Conservation (phyloP, 192 early-diverging fungal species). For the Linnemannia exigua region DNA sequence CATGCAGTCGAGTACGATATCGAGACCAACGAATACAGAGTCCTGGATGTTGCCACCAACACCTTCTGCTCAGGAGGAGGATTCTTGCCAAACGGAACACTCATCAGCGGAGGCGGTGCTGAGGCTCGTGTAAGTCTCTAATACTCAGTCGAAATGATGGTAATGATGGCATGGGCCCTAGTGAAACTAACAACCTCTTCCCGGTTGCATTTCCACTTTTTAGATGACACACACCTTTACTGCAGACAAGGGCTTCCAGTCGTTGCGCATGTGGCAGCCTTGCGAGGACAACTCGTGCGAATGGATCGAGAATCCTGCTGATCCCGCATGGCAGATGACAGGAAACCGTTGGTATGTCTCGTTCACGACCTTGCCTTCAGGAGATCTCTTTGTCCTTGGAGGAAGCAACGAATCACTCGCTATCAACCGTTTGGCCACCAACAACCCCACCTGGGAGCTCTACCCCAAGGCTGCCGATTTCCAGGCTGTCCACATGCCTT, state of each 20-base stretch:
- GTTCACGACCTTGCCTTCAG: constrained; percentile 54
- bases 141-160: neutral
- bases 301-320: constrained; percentile 59
- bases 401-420: constrained; percentile 63
- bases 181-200: neutral
- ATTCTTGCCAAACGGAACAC: constrained; percentile 67
- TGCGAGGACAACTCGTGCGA: constrained; percentile 62
- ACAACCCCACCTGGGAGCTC: constrained; percentile 65
- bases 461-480: constrained; percentile 48
- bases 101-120: constrained; percentile 69
- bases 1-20: constrained; percentile 65
- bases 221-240: constrained; percentile 55
- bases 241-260: constrained; percentile 58
- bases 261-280: constrained; percentile 61
- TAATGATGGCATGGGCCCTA: neutral
- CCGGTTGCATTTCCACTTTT: neutral
- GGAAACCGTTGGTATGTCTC: constrained; percentile 51
- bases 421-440: constrained; percentile 58
- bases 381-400: constrained; percentile 68
- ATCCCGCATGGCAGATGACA: constrained; percentile 56
- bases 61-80: constrained; percentile 72
- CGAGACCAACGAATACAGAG: constrained; percentile 56
- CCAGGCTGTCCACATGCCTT: constrained; percentile 52
- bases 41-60: constrained; percentile 64
- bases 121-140: constrained; percentile 22